These are phyloP conservation scores for Thraustotheca clavata DNA, from an alignment of 352 stramenopile genomes.

Conservation along the genomic window DNA sequence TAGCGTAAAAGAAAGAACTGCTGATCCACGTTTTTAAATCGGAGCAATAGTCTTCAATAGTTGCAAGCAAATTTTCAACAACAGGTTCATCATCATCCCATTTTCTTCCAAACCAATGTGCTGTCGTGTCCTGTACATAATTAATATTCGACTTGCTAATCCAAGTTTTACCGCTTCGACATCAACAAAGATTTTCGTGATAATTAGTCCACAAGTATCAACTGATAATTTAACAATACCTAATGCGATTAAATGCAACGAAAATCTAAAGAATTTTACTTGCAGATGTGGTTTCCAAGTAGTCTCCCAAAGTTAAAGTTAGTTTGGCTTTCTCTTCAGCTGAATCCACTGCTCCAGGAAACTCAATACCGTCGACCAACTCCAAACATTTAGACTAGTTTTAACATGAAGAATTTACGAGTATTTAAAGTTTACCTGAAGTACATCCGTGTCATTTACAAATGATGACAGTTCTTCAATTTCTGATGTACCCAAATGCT, in stretches of 20 bases:
- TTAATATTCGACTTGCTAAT: background rate
- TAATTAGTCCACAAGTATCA: conserved; percentile 49
- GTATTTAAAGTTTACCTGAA: conserved; percentile 48
- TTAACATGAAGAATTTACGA: background rate
- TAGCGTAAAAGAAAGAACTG: conserved; percentile 79
- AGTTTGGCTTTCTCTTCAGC: conserved; percentile 70
- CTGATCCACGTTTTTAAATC: conserved; percentile 72
- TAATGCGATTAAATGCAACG: background rate
- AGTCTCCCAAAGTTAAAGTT: conserved; percentile 64
- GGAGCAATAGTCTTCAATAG: conserved; percentile 65
- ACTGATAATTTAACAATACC: conserved; percentile 69
- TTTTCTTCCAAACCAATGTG: conserved; percentile 72
- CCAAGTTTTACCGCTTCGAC: conserved; percentile 46
- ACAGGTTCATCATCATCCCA: conserved; percentile 72
- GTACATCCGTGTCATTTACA: conserved; percentile 75
- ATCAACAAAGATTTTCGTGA: conserved; percentile 73
- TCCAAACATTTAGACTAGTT: conserved; percentile 66
- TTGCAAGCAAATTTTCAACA: conserved; percentile 63
- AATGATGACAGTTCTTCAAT: conserved; percentile 77
- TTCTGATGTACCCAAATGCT: conserved; percentile 37
- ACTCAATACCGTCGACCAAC: conserved; percentile 74
- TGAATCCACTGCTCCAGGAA: conserved; percentile 44
- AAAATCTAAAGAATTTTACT: conserved; percentile 3
- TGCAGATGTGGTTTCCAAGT: conserved; percentile 60
- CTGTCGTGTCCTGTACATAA: conserved; percentile 43